A percentile compares a stretch with the other conserved stretches of the same genome.
Conservation (phyloP, 2,329 filamentous ascomycete species). For the Ampelomyces quisqualis region DNA sequence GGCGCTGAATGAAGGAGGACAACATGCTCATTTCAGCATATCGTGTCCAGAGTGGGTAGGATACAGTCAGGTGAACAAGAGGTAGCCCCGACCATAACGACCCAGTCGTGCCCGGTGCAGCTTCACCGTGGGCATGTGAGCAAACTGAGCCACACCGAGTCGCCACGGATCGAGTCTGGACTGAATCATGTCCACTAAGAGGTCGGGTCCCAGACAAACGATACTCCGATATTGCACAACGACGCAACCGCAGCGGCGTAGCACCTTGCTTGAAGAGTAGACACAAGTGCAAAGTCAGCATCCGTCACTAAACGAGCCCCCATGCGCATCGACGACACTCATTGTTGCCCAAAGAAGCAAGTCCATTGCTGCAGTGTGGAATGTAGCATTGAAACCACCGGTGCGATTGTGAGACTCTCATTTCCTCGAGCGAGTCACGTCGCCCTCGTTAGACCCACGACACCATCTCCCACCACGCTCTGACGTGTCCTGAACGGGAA, state of each 20-base stretch:
- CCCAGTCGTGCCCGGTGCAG: too few species aligned
- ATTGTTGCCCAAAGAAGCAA: conserved; percentile 1
- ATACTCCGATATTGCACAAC: too few species aligned
- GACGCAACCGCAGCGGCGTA: background rate
- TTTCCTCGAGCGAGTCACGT: background rate
- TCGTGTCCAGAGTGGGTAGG: too few species aligned
- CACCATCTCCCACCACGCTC: background rate
- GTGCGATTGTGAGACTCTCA: background rate
- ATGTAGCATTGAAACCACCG: background rate
- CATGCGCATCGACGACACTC: background rate
- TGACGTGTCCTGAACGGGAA: background rate
- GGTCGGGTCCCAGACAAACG: too few species aligned
- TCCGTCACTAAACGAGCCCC: background rate
- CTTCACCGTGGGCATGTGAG: conserved; percentile 1
- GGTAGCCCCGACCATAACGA: too few species aligned
- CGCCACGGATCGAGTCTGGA: too few species aligned
- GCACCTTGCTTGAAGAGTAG: too few species aligned
- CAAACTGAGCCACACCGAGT: conserved; percentile 2
- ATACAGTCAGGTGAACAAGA: too few species aligned
- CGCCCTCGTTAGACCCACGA: too few species aligned
- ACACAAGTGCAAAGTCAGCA: too few species aligned
- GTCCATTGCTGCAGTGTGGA: background rate
- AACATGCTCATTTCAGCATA: conserved; percentile 44
- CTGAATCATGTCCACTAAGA: too few species aligned
- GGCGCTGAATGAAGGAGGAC: conserved; percentile 43